Conservation (phyloP, 2,329 filamentous ascomycete species). For the Aspergillus carbonarius region DNA sequence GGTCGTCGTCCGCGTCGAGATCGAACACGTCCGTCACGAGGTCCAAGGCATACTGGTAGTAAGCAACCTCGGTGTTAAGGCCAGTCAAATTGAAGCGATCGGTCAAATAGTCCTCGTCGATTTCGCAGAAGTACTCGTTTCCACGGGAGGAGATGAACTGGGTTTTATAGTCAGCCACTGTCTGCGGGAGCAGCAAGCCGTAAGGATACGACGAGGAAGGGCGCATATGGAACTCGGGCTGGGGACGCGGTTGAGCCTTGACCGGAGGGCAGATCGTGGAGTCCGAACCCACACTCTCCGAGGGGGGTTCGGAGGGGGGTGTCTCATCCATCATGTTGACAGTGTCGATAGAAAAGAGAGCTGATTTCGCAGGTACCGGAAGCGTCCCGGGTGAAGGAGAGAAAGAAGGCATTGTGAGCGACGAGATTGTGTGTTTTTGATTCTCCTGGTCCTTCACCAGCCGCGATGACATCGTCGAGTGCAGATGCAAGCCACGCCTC, state of each 20-base stretch:
- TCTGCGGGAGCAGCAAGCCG: slow-evolving; percentile 3
- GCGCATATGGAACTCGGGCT: background rate
- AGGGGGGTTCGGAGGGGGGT: background rate
- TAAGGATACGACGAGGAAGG: slow-evolving; percentile 2
- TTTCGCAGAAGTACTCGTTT: slow-evolving; percentile 99
- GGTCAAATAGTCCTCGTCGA: slow-evolving; percentile 97
- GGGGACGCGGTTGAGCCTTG: background rate
- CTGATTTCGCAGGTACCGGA: background rate
- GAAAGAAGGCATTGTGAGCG: background rate
- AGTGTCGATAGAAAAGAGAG: background rate
- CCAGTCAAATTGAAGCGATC: slow-evolving; percentile 98
- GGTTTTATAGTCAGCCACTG: slow-evolving; percentile 10
- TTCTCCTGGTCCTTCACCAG: background rate
- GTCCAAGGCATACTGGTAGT: slow-evolving; percentile 98
- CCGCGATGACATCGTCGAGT: slow-evolving; percentile 12
- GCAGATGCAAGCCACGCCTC: slow-evolving; percentile 1
- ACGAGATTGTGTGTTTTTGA: background rate
- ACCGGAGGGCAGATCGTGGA: background rate
- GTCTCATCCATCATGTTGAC: background rate
- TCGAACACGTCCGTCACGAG: slow-evolving; percentile 98
- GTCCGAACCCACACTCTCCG: background rate
- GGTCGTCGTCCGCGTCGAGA: slow-evolving; percentile 96
- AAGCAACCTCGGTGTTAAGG: slow-evolving; percentile 94
- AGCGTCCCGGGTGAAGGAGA: background rate
- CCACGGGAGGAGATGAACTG: slow-evolving; percentile 97